Evolutionary conservation across 192 early-diverging fungal species (phyloP), one percentile per base, ranked within the genome.

Genomic region (Oehlia diaphana): DNA sequence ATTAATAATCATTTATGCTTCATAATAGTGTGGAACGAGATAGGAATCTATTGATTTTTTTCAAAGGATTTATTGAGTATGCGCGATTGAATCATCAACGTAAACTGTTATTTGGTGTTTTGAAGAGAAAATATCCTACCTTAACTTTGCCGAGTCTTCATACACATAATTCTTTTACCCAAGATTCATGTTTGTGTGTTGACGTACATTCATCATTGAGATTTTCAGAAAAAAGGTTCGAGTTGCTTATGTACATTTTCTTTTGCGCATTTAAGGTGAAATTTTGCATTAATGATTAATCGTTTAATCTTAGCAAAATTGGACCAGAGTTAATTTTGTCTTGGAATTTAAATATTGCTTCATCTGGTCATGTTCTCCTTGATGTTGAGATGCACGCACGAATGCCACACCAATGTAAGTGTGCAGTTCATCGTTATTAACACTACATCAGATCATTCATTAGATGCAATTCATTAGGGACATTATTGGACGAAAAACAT

Each of bases 1-100:
- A 21, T 28, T 28, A 61, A 39, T 10, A 74, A 61, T 62, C 9
- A 73, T 44, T 50, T 8, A 73, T 12, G 53, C 2, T 14, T 61
- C 9, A 14, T 61, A 39, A 61, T 76, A 76, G 53, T 39, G 62
- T 76, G 5, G 74, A 76, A 62, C 7, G 19, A 2, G n/a, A 63
- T 10, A 33, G 21, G 44, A 76, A 76, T 42, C 26, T 76, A 1
- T 19, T 39, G 9, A 26, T 28, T 4, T 76, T 76, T 44, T 76
- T 76, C 39, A 76, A 42, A 64, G 74, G 74, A 3, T 63, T 76
- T 50, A 19, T 76, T 37, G 37, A 76, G n/a, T 76, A 76, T 37
- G 62, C 74, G 9, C 37, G 47, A 64, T 39, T 76, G 26, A 76
- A 76, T 39, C n/a, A 64, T 44, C 53, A 76, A 62, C 74, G 74